phyloP scores from a whole-genome alignment of 331 rosid species.

The Prunus yedoensis region DNA sequence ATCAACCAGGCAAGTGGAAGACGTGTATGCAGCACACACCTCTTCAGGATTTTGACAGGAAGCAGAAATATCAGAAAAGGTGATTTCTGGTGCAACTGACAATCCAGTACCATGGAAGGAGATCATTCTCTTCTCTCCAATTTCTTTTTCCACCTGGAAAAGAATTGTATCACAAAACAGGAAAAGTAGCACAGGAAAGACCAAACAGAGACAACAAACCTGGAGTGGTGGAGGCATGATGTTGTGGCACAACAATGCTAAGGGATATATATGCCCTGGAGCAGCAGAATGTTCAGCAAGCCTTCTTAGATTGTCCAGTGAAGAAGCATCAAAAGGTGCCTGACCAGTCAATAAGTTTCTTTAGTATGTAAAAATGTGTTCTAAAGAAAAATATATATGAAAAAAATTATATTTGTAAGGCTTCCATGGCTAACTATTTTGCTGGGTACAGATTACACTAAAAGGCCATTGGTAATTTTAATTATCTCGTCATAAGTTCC shows the following conservation, averaged over 20 bases:
- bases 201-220: conserved; percentile 43
- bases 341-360: conserved; percentile 39
- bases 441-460: not conserved
- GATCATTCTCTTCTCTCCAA: conserved; percentile 91
- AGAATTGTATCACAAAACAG: conserved; percentile 15
- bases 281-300: conserved; percentile 82
- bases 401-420: not conserved
- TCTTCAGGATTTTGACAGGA: conserved; percentile 54
- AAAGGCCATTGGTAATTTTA: too few species aligned
- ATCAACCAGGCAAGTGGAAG: conserved; percentile 21
- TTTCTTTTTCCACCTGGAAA: conserved; percentile 81
- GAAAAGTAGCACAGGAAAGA: conserved; percentile 14
- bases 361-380: conserved; percentile 37
- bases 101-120: conserved; percentile 75
- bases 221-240: conserved; percentile 97
- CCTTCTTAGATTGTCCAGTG: conserved; percentile 95
- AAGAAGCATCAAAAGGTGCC: conserved; percentile 88
- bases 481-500: too few species aligned
- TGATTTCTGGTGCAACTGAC: conserved; percentile 69
- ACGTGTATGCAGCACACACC: conserved; percentile 48
- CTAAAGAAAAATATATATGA: not conserved
- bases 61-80: conserved; percentile 50
- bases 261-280: conserved; percentile 87
- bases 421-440: not conserved
- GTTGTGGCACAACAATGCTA: conserved; percentile 76